A percentile compares a stretch with the other conserved stretches of the same genome.
Evolutionary conservation across 805 yeast species (phyloP).

Genomic region (Blastobotrys attinorum): DNA sequence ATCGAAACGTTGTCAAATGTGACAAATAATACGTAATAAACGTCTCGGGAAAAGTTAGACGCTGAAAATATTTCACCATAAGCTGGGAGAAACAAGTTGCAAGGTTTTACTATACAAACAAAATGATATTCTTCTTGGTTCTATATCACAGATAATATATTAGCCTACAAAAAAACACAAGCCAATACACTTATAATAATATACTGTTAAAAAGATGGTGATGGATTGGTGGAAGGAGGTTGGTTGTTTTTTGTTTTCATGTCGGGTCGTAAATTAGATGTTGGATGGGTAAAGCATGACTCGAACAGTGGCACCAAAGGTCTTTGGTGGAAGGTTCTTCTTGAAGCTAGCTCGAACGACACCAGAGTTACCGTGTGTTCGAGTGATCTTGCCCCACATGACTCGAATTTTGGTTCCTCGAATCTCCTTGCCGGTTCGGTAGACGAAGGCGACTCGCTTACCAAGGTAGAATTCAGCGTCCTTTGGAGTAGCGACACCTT

Average conservation of each 20-base stretch:
- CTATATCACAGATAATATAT: neutral
- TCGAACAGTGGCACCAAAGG: constrained; percentile 99
- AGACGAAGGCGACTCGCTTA: constrained; percentile 98
- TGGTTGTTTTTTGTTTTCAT: neutral
- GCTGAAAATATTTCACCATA: neutral
- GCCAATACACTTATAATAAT: neutral
- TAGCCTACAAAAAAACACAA: neutral
- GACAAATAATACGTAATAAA: neutral
- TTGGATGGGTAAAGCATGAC: constrained; percentile 99
- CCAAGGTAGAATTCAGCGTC: constrained; percentile 99
- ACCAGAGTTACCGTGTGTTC: constrained; percentile 99
- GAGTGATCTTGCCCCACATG: constrained; percentile 98
- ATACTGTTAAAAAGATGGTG: neutral
- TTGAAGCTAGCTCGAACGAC: constrained; percentile 98
- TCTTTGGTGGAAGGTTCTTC: constrained; percentile 98
- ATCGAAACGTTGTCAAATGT: too few species aligned
- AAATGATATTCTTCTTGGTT: too few species aligned
- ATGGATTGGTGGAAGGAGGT: too few species aligned
- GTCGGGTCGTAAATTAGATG: constrained; percentile 54
- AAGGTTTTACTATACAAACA: too few species aligned
- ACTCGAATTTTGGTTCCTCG: constrained; percentile 99
- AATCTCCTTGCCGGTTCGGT: constrained; percentile 96
- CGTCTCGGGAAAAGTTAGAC: neutral
- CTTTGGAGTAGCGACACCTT: constrained; percentile 85
- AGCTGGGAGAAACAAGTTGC: neutral